These are phyloP conservation scores for Teratosphaeria nubilosa DNA, from an alignment of 2,329 filamentous ascomycete species.

Conservation along the genomic window DNA sequence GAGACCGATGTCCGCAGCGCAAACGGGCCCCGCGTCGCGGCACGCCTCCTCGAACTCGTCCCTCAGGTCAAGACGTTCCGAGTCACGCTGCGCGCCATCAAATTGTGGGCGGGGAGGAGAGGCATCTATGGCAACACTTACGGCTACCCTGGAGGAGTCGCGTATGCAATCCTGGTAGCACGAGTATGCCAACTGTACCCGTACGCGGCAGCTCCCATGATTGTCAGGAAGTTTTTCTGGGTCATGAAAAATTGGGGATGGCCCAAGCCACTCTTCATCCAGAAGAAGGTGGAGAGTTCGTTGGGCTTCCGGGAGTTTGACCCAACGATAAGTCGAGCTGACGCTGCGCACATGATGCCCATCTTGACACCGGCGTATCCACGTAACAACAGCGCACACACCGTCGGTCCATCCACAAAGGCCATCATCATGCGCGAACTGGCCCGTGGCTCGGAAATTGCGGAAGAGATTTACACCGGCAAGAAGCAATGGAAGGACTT, in stretches of 20 bases:
- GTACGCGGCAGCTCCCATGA: conserved; percentile 75
- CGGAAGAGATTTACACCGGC: conserved; percentile 67
- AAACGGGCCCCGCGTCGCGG: conserved; percentile 89
- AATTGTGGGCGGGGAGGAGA: conserved; percentile 87
- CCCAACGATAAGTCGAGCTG: conserved; percentile 71
- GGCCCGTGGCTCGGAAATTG: conserved; percentile 63
- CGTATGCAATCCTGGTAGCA: conserved; percentile 96
- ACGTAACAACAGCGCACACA: conserved; percentile 96
- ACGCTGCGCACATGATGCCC: conserved; percentile 86
- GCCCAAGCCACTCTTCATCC: conserved; percentile 87
- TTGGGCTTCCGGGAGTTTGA: conserved; percentile 88
- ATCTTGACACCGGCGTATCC: conserved; percentile 97
- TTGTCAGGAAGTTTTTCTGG: conserved; percentile 89
- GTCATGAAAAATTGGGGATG: conserved; percentile 87
- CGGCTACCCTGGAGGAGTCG: conserved; percentile 91
- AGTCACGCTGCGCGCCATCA: conserved; percentile 80
- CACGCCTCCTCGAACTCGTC: conserved; percentile 80
- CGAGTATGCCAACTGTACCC: conserved; percentile 94
- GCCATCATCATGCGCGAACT: conserved; percentile 76
- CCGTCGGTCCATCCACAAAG: conserved; percentile 79
- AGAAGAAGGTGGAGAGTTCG: conserved; percentile 72
- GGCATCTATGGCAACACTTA: conserved; percentile 95
- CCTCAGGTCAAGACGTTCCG: conserved; percentile 86
- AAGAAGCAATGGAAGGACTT: conserved; percentile 76
- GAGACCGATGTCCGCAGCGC: conserved; percentile 79